These are phyloP conservation scores for Draba incana DNA, from an alignment of 345 rosid species.

Conservation along the genomic window DNA sequence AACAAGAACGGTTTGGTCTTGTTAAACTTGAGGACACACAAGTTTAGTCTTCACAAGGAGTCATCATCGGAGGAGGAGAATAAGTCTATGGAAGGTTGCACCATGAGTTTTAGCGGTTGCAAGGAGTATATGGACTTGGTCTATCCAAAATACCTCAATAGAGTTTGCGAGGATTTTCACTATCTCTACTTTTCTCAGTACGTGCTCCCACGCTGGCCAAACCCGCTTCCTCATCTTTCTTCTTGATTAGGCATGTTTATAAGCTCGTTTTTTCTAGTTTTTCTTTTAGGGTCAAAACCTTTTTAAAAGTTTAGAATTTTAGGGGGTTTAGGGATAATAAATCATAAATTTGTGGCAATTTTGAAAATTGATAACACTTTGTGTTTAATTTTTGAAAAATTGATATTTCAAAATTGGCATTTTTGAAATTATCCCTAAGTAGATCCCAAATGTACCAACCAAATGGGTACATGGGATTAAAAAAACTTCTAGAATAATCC, in stretches of 20 bases:
- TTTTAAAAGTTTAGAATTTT: no score
- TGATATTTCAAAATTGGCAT: no score
- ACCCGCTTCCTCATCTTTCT: constrained; percentile 1
- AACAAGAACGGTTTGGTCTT: neutral
- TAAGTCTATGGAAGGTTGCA: neutral
- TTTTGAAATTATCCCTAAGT: no score
- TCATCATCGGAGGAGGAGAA: no score
- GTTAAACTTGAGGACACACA: neutral
- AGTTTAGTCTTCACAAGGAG: constrained; percentile 2
- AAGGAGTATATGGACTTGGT: constrained; percentile 4
- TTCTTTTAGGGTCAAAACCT: neutral
- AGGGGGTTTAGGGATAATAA: no score
- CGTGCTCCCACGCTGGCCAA: constrained; percentile 1
- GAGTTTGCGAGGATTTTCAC: neutral
- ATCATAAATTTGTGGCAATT: no score
- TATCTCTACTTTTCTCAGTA: constrained; percentile 3
- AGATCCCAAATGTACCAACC: no score
- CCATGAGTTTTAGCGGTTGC: neutral
- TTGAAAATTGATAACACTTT: no score
- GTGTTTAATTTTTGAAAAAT: no score
- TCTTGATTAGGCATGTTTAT: neutral
- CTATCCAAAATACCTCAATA: neutral
- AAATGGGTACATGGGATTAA: no score
- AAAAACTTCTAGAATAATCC: no score
- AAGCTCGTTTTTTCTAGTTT: neutral